Base-by-base conservation (phyloP, 2,329 filamentous ascomycete genomes). In the Fusarium fujikuroi region DNA sequence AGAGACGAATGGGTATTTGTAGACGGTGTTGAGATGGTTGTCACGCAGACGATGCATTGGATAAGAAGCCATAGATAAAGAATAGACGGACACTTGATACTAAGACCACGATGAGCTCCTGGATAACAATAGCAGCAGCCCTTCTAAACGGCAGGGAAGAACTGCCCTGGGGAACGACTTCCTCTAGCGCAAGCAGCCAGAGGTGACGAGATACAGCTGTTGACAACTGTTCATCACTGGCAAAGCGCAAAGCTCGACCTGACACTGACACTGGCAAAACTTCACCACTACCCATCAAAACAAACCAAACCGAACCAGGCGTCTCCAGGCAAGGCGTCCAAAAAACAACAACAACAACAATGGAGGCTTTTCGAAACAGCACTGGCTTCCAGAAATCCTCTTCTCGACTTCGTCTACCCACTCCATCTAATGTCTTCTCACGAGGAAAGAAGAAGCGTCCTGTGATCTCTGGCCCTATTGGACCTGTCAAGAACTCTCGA, bases 401-500 rank as follows among this genome's bases (percentile, higher is more conserved):
- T 5, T 70, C 64, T 16, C 58, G 61, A 32, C 54, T 73, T 21
- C 52, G 76, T 39, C 52, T 76, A 4, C 58, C 72, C 15, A 74
- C 72, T 2, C 49, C 75, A 1, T 56, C 67, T 21, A 75, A 64
- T 37, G 18, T 67, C 3, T 46, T 75, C 12, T 52, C 68, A 19
- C 69, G 70, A 37, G 60, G 61, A 25, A 77, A 73, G 60, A 70
- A 62, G 57, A 77, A 74, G 32, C 75, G 77, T 4, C 80, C 78
- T 21, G 56, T 66, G 43, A 84, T 84, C 32, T 84, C 82, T 14
- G 76, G 61, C 23, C 83, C 83, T 4, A 69, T 83, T 42, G 83
- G 83, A 1, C 82, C 83, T 14, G 75, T 84, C 70, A 82, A 79
- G 66, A 82, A 77, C 71, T 82, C 79, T 14, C 78, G 80, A 25